A percentile compares a stretch with the other conserved stretches of the same genome.
Conservation (phyloP, 805 yeast genomes). For the Wickerhamomyces chambardii region DNA sequence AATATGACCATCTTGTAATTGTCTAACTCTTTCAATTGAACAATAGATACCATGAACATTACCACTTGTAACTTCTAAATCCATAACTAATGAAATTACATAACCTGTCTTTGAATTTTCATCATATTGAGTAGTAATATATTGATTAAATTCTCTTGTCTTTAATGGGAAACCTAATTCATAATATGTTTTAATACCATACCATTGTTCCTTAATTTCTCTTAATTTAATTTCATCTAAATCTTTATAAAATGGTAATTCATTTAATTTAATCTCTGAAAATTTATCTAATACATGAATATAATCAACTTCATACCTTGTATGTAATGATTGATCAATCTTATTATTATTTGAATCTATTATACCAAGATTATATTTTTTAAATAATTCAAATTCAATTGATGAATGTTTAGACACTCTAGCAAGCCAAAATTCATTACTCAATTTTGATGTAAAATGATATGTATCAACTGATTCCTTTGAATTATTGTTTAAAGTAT, state of each 20-base stretch:
- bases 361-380: constrained; percentile 22
- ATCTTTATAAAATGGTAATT: constrained; percentile 8
- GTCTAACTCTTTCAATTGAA: constrained; percentile 23
- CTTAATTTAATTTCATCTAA: constrained; percentile 4
- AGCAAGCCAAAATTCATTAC: constrained; percentile 24
- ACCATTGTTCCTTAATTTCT: constrained; percentile 15
- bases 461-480: constrained; percentile 23
- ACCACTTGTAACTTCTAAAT: constrained; percentile 11
- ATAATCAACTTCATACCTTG: constrained; percentile 23
- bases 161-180: constrained; percentile 26
- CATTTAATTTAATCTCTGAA: constrained; percentile 13
- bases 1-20: constrained; percentile 8
- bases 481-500: constrained; percentile 15
- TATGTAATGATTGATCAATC: constrained; percentile 19
- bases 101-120: constrained; percentile 15
- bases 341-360: constrained; percentile 6
- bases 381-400: constrained; percentile 15
- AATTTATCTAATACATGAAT: constrained; percentile 22
- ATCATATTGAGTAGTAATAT: constrained; percentile 20
- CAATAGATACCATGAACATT: constrained; percentile 24
- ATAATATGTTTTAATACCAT: constrained; percentile 22
- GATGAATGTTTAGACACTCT: constrained; percentile 18
- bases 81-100: constrained; percentile 25
- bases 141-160: constrained; percentile 27
- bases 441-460: constrained; percentile 10